Evolutionary conservation across 176 grass and related monocot genomes (phyloP), one percentile per base, ranked within the genome.

Genomic region (Raddia distichophylla): DNA sequence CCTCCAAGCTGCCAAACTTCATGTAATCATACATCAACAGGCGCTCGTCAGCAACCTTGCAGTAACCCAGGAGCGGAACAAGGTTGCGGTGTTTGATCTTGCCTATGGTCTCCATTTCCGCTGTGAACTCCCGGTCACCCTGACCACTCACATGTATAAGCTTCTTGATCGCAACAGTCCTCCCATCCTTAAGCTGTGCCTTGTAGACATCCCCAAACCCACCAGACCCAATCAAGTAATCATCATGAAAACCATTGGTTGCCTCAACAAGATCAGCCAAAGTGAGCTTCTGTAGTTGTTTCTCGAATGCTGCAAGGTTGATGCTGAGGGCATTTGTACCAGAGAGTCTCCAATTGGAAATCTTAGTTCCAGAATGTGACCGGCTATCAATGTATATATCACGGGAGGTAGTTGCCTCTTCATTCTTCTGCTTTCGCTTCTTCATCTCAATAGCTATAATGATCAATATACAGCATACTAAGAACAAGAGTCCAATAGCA

Each of bases 21-120:
- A 99, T 99, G 89, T 91, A 95, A 18, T 99, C 93, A 82, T 99
- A 99, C 17, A 99, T 89, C 79, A 99, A 57, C 15, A 99, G 57
- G 35, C 96, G 79, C 72, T 99, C 96, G 40, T 95, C 96, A 0
- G 79, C 91, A 18, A 90, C 89, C 86, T 93, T 95, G 93, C 96
- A 99, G 75, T 95, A 99, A 51, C 96, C 96, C 1, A 99, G 84
- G 6, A 99, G 87, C 10, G 93, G 91, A 35, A 99, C 96, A 20
- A 99, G 89, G 40, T 99, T 99, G 27, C 96, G 96, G 80, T 99
- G 96, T 76, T 90, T 99, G 84, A 99, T 90, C 88, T 83, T 99
- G 34, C 96, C 96, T 22, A 95, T 95, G 45, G 96, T 99, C 70
- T 99, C 96, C 96, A 99, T 99, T 81, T 99, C 96, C 10, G 96